phyloP scores from a whole-genome alignment of 2,329 filamentous ascomycete genomes.

The Diplocarpon mali region DNA sequence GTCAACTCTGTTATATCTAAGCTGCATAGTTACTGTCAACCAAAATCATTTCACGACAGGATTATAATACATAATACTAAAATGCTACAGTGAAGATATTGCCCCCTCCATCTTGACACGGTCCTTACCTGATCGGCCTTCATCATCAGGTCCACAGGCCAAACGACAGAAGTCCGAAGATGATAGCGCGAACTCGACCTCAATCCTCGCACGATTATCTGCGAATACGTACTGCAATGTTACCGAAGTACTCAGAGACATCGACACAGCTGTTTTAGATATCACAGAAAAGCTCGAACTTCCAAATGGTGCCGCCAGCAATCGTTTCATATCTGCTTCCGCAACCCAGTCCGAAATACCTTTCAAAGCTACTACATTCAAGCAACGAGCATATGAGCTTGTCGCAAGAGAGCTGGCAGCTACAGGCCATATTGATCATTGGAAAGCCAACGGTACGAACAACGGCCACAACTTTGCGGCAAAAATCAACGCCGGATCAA shows the following conservation, averaged over 20 bases:
- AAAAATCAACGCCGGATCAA: conserved; percentile 28
- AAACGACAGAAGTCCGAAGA: conserved; percentile 51
- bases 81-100: conserved; percentile 40
- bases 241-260: conserved; percentile 52
- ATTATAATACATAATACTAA: conserved; percentile 20
- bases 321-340: conserved; percentile 18
- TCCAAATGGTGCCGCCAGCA: conserved; percentile 22
- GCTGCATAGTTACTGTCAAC: neutral
- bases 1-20: neutral
- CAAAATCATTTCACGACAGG: conserved; percentile 11
- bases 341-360: conserved; percentile 18
- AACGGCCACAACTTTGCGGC: conserved; percentile 14
- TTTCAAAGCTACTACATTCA: conserved; percentile 35
- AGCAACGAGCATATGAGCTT: conserved; percentile 49
- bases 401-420: conserved; percentile 50
- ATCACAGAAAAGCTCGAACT: conserved; percentile 38
- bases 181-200: conserved; percentile 29
- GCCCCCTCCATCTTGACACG: conserved; percentile 44
- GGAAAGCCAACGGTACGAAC: conserved; percentile 20
- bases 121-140: conserved; percentile 34
- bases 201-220: conserved; percentile 28
- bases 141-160: conserved; percentile 40
- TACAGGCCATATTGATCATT: conserved; percentile 30
- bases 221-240: conserved; percentile 45
- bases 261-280: conserved; percentile 38